Base-by-base conservation (phyloP, 768 basidiomycete species). In the Tylopilus felleus region DNA sequence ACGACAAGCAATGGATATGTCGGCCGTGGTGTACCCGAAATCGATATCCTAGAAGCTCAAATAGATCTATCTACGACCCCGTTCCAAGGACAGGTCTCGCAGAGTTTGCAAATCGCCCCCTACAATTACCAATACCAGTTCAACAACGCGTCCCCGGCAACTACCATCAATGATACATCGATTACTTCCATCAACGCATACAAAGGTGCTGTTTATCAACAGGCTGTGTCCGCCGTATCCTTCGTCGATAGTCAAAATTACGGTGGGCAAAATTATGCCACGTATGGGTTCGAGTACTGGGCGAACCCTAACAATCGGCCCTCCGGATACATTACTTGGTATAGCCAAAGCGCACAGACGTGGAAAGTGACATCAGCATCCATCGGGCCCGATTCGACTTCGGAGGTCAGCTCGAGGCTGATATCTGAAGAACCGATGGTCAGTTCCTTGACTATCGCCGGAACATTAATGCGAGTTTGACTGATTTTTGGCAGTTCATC, bases 371-470 rank as follows among this genome's bases (percentile, higher is more conserved):
- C 80, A 10, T 72, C 89, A 1, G 76, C 72, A 4, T 74, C 90
- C 3, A 71, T 93, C n/a, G 88, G 83, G 5, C 72, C 93, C 2
- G 85, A 94, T 71, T 22, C 79, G 0, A 65, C 60, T 5, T 74
- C 81, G 0, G 57, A 84, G 51, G 76, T 98, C 46, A 75, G 80
- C 33, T 74, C 79, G 61, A 77, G 95, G 31, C 64, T 94, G 16
- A 84, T 83, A 52, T 77, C 93, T 5, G 91, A 95, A 64, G 97
- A 99, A 68, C 96, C 97, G 2, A 88, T 98, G 93, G 91, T 93
- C 60, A 58, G 83, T 74, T 48, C 49, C 56, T 53, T 47, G 54
- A 54, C 35, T 13, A 23, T 43, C 12, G 27, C 13, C 35, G 17
- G 23, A 51, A 33, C 41, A 45, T 14, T 8, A 52, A 33, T 42